Evolutionary conservation across 768 basidiomycete genomes (phyloP).

Genomic region (Boletus barrowsii): DNA sequence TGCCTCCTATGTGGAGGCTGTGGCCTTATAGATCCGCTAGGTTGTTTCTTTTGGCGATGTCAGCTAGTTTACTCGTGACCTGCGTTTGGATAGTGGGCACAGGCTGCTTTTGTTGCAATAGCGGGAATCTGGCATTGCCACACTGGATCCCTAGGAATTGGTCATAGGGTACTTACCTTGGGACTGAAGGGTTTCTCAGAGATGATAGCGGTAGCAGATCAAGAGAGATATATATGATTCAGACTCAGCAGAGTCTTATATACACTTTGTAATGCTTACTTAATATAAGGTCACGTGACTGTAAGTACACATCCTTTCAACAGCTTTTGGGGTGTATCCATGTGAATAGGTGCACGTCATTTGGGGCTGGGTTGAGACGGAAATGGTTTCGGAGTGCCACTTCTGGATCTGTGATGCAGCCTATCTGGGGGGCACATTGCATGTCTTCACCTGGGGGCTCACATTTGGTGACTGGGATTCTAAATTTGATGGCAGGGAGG

Average conservation of each 20-base stretch:
- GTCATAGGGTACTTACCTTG: too few species aligned
- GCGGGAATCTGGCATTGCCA: too few species aligned
- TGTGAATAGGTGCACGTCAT: background rate
- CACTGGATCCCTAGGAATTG: too few species aligned
- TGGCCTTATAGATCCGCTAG: background rate
- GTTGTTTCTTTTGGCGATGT: background rate
- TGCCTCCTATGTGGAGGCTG: background rate
- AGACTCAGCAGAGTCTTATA: too few species aligned
- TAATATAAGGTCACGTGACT: too few species aligned
- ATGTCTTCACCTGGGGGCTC: background rate
- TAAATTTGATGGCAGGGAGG: background rate
- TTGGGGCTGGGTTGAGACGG: background rate
- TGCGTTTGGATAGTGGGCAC: background rate
- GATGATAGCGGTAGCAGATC: too few species aligned
- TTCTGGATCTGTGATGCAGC: background rate
- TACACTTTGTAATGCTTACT: too few species aligned
- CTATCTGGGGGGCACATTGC: background rate
- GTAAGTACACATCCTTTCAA: too few species aligned
- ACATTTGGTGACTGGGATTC: background rate
- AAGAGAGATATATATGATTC: too few species aligned
- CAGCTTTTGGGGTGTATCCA: background rate
- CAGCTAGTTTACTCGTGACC: background rate
- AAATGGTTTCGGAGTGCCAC: background rate
- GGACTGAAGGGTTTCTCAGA: too few species aligned
- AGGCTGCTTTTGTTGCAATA: too few species aligned